These are phyloP conservation scores for Nakazawaea anatomiae DNA, from an alignment of 805 yeast species.

Conservation along the genomic window DNA sequence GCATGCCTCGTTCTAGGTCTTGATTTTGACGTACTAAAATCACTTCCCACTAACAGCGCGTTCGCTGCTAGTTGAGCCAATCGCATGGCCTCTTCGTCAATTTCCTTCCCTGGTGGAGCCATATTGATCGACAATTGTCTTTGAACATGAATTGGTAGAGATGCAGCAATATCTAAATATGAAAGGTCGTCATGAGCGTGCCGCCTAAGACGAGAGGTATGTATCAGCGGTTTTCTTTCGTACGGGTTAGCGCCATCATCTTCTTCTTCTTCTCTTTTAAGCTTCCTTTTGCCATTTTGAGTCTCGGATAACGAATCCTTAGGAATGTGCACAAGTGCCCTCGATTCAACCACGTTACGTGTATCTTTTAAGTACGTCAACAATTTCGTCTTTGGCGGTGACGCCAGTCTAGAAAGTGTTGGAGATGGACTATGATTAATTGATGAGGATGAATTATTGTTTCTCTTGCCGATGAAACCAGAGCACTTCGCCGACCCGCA, in stretches of 20 bases:
- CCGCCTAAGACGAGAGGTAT: not conserved
- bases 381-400: not conserved
- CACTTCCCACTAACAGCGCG: not conserved
- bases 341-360: too few species aligned
- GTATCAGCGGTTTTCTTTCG: not conserved
- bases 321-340: too few species aligned
- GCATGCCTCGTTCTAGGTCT: constrained; percentile 6
- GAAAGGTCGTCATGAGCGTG: not conserved
- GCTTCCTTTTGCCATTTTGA: not conserved
- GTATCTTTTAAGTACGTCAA: not conserved
- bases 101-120: constrained; percentile 15
- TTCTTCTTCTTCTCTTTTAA: not conserved
- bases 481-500: constrained; percentile 37
- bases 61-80: constrained; percentile 7
- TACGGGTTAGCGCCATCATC: not conserved
- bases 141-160: constrained; percentile 7
- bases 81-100: constrained; percentile 10
- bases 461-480: constrained; percentile 31
- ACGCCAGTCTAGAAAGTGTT: not conserved
- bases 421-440: not conserved
- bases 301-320: too few species aligned
- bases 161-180: not conserved
- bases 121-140: constrained; percentile 13
- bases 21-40: not conserved
- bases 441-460: constrained; percentile 3